These are phyloP conservation scores for Venturia asperata DNA, from an alignment of 2,329 filamentous ascomycete species.

Conservation along the genomic window DNA sequence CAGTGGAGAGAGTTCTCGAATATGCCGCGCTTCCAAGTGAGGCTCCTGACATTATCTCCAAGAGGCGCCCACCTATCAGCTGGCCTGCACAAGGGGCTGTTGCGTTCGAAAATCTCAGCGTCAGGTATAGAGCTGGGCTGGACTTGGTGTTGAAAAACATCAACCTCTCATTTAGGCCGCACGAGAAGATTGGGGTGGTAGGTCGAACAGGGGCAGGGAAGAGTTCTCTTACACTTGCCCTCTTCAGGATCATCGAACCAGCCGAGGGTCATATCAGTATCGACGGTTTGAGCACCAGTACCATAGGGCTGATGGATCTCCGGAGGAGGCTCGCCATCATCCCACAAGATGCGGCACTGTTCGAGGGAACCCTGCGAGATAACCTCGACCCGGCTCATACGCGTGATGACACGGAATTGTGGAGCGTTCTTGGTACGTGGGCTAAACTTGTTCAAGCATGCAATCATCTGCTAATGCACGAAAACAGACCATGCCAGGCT, in stretches of 20 bases:
- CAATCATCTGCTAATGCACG: neutral
- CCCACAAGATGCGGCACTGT: constrained; percentile 92
- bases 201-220: constrained; percentile 95
- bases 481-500: constrained; percentile 77
- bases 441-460: neutral
- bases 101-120: constrained; percentile 88
- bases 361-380: constrained; percentile 86
- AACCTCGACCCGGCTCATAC: constrained; percentile 93
- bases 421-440: constrained; percentile 80
- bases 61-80: constrained; percentile 75
- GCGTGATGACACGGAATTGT: constrained; percentile 93
- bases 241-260: constrained; percentile 95
- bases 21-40: constrained; percentile 88
- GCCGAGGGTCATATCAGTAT: constrained; percentile 77
- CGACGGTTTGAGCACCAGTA: constrained; percentile 80
- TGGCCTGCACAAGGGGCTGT: constrained; percentile 90
- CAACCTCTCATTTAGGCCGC: constrained; percentile 83
- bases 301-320: constrained; percentile 83
- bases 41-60: constrained; percentile 86
- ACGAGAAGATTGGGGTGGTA: constrained; percentile 97
- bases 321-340: constrained; percentile 90
- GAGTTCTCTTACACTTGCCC: constrained; percentile 80
- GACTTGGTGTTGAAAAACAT: constrained; percentile 92
- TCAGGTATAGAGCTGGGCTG: constrained; percentile 80
- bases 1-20: constrained; percentile 93